Percentiles rank a stretch among this genome's conserved stretches.
These are phyloP conservation scores for Schrenkiella parvula DNA, from an alignment of 345 rosid genomes.

Conservation along the genomic window DNA sequence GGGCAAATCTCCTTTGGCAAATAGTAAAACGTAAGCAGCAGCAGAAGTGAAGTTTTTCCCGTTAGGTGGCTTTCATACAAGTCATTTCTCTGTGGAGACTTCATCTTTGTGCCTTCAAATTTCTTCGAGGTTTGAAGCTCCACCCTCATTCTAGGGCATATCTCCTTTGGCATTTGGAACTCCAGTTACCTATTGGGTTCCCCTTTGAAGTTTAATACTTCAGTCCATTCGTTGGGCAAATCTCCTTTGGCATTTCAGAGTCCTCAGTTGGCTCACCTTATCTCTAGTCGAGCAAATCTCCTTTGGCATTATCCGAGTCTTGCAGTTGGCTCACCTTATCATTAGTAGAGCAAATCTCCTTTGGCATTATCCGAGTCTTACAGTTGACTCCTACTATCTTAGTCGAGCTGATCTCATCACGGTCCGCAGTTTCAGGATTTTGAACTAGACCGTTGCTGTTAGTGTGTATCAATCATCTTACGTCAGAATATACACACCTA, in stretches of 20 bases:
- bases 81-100: constrained; percentile 30
- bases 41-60: constrained; percentile 20
- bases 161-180: constrained; percentile 45
- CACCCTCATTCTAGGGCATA: constrained; percentile 38
- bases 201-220: no score
- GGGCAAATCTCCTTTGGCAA: constrained; percentile 66
- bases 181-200: constrained; percentile 3
- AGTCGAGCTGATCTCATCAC: not conserved
- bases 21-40: not conserved
- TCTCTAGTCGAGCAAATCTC: constrained; percentile 43
- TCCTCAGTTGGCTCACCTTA: constrained; percentile 5
- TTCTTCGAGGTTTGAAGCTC: constrained; percentile 25
- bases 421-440: constrained; percentile 3
- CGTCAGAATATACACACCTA: not conserved
- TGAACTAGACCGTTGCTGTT: not conserved
- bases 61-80: constrained; percentile 27
- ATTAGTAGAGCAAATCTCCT: constrained; percentile 45
- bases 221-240: no score
- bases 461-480: not conserved
- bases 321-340: constrained; percentile 35
- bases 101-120: constrained; percentile 8
- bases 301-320: constrained; percentile 38
- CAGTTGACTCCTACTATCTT: no score
- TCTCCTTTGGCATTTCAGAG: no score
- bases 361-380: constrained; percentile 27